These are phyloP conservation scores for Fusarium sp. DNA, from an alignment of 2,329 filamentous ascomycete species.

Conservation along the genomic window DNA sequence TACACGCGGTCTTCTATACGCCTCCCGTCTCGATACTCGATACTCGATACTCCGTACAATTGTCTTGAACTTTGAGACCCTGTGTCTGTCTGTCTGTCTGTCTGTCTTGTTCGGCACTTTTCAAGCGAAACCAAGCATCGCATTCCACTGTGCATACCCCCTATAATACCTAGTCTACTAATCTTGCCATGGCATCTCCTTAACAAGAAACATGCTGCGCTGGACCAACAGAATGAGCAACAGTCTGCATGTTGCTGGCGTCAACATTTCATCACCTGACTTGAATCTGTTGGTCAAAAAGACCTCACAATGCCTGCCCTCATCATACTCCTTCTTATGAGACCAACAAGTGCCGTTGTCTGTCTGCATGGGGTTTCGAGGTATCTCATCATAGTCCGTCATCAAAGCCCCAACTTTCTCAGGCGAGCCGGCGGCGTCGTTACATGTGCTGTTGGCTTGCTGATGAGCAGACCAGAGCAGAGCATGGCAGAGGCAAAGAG, in stretches of 20 bases:
- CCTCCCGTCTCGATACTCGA: constrained; percentile 34
- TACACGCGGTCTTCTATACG: not conserved
- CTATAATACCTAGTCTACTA: not conserved
- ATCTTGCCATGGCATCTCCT: constrained; percentile 6
- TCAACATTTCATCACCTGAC: constrained; percentile 48
- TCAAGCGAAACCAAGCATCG: constrained; percentile 16
- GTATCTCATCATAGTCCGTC: constrained; percentile 20
- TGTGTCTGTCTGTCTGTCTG: constrained; percentile 20
- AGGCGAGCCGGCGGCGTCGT: constrained; percentile 21
- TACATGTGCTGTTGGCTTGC: constrained; percentile 22
- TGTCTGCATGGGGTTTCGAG: constrained; percentile 21
- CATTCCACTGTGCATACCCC: not conserved
- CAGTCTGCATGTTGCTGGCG: constrained; percentile 43
- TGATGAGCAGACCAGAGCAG: constrained; percentile 17
- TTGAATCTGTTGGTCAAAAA: constrained; percentile 33
- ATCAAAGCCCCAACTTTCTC: constrained; percentile 34
- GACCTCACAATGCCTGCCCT: not conserved
- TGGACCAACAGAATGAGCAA: constrained; percentile 21
- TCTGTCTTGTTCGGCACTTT: constrained; percentile 28
- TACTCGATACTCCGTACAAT: constrained; percentile 24
- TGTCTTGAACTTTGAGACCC: constrained; percentile 12
- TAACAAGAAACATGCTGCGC: not conserved
- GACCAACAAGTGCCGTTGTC: constrained; percentile 36
- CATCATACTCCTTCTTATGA: not conserved
- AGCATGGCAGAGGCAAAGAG: constrained; percentile 10